Evolutionary conservation across 768 basidiomycete species (phyloP), one percentile per base, ranked within the genome.

Genomic region (Basidioascus undulatus): DNA sequence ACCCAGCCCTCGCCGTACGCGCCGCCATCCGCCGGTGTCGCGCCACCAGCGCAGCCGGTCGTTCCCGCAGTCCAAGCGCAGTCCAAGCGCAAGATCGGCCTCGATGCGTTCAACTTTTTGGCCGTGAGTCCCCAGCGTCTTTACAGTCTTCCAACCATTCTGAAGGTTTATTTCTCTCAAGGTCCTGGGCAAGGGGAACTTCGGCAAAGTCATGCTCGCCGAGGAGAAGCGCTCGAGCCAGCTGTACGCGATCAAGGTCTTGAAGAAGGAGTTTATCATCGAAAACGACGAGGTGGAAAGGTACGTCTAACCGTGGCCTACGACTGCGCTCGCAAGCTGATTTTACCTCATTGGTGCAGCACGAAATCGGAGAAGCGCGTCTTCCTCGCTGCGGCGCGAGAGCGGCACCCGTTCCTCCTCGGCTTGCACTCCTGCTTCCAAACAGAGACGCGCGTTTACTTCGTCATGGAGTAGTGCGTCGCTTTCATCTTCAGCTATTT

Each of bases 401-500:
- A 96, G 57, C 72, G 87, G 5, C 92, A 98, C 62, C 92, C 92
- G 0, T 98, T 98, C 72, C 62, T 98, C 32, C 75, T 98, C 47
- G 82, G 78, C 11, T 65, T 98, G 31, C 92, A 96, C 55, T 96
- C 89, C 13, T 96, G 92, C 65, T 98, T 98, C 73, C 92, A 98
- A 62, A 96, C 92, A 4, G 92, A 96, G 60, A 96, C 92, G 4
- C 77, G 92, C 18, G 77, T 98, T 39, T 98, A 98, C 65, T 96
- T 98, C 56, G 92, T 96, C 33, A 96, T 98, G 92, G 92, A 96
- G 62, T 98, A 96, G n/a, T n/a, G n/a, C n/a, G n/a, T n/a, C n/a
- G n/a, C n/a, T n/a, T n/a, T n/a, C 37, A n/a, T n/a, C n/a, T n/a
- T n/a, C n/a, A n/a, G n/a, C n/a, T n/a, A n/a, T n/a, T n/a, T n/a